Percentiles rank a stretch among this genome's conserved stretches.
phyloP scores from a whole-genome alignment of 179 eudicot genomes.

The Camellia oleifera region DNA sequence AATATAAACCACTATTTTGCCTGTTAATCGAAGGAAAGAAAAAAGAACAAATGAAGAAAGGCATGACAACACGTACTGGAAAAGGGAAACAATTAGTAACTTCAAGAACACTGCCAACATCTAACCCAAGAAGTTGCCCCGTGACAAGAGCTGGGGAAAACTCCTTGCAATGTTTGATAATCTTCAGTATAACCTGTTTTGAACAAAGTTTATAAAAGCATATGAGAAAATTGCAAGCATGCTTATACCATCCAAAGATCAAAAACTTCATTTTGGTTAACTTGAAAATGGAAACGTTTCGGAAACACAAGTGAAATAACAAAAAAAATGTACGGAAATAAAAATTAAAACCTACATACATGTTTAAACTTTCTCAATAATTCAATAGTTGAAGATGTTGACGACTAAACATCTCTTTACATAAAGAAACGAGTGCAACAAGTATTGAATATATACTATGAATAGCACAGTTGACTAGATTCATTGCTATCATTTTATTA shows the following conservation, averaged over 20 bases:
- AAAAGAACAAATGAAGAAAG: neutral
- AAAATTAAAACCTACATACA: too few relatives aligned
- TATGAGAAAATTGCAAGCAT: neutral
- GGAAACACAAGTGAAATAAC: too few relatives aligned
- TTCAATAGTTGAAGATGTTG: too few relatives aligned
- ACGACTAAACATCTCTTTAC: neutral
- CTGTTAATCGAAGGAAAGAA: neutral
- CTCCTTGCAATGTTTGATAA: slow-evolving; percentile 96
- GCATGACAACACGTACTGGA: slow-evolving; percentile 55
- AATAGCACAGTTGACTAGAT: neutral
- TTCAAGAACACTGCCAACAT: slow-evolving; percentile 98
- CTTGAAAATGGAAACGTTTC: too few relatives aligned
- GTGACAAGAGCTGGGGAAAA: slow-evolving; percentile 91
- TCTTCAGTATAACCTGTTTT: slow-evolving; percentile 79
- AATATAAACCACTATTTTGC: neutral
- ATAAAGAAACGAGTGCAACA: neutral
- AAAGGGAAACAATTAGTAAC: slow-evolving; percentile 97
- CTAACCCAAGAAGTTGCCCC: slow-evolving; percentile 96
- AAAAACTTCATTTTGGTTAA: neutral
- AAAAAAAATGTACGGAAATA: too few relatives aligned
- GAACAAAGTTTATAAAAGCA: neutral
- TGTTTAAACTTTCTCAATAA: too few relatives aligned
- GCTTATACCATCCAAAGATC: neutral
- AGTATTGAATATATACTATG: neutral
- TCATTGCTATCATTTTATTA: neutral